Percentiles rank a stretch among this genome's conserved stretches.
These are phyloP conservation scores for Hirschfeldia incana DNA, from an alignment of 345 rosid species.

Conservation along the genomic window DNA sequence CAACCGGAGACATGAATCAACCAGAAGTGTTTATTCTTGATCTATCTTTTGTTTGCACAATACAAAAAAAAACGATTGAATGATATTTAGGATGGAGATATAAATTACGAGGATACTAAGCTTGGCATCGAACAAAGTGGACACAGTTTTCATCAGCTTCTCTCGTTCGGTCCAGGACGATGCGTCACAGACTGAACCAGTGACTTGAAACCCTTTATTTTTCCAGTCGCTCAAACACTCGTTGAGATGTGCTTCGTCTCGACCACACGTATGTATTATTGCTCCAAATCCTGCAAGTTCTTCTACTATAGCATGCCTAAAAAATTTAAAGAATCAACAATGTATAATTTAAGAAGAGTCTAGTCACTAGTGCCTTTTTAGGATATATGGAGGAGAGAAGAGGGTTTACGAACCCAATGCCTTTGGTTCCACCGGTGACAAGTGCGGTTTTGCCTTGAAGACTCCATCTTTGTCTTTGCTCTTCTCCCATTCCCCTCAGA, in stretches of 20 bases:
- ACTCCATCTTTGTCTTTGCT: not conserved
- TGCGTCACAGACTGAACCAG: slow-evolving; percentile 5
- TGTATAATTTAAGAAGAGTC: not conserved
- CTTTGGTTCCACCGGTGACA: not conserved
- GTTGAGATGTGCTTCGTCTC: slow-evolving; percentile 9
- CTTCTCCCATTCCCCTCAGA: not conserved
- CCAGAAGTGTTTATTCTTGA: not conserved
- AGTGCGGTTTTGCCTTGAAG: not conserved
- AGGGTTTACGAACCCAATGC: not conserved
- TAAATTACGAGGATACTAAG: slow-evolving; percentile 2
- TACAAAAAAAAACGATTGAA: not conserved
- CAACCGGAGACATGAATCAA: not conserved
- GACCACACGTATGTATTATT: slow-evolving; percentile 7
- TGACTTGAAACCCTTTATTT: not conserved
- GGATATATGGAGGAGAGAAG: not conserved
- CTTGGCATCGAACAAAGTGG: not conserved
- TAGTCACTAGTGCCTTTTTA: not conserved
- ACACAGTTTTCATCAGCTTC: not conserved
- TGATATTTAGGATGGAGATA: not conserved
- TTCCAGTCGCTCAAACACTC: slow-evolving; percentile 15
- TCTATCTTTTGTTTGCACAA: not conserved
- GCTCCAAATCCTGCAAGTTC: slow-evolving; percentile 12
- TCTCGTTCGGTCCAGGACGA: slow-evolving; percentile 2
- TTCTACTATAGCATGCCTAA: slow-evolving; percentile 13
- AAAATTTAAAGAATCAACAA: not conserved